Evolutionary conservation across 2,329 filamentous ascomycete genomes (phyloP), one percentile per base, ranked within the genome.

Genomic region (Coniochaeta prunicola): DNA sequence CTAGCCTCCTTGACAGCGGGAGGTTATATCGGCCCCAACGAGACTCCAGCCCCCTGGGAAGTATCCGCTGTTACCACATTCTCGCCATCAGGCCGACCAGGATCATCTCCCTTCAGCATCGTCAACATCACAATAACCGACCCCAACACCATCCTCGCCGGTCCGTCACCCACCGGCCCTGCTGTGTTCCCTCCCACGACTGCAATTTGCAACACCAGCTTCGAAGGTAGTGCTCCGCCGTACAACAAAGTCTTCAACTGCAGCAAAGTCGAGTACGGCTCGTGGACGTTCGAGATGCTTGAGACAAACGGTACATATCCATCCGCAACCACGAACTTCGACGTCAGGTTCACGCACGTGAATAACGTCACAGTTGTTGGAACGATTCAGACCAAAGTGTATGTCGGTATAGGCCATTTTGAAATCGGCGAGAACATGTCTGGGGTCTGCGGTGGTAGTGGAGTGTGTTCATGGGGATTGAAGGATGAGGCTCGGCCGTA

Each of bases 251-350:
- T 59, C 19, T 28, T 58, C 26, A 61, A 62, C 15, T 69, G 67
- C 57, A 54, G 38, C 8, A 34, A 57, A 6, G 45, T 58, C 24
- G 9, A 34, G 36, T 4, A 50, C 36, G 62, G 65, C 48, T 61
- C 60, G 30, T 71, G 69, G 69, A 66, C 63, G 5, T 58, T 70
- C 15, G 62, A 67, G 62, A 61, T 70, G 4, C 40, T 66, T 3
- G 36, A 65, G 40, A 58, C 59, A 24, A 59, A 58, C 33, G 42
- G 48, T 28, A 60, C 40, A 2, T 30, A 34, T 55, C 53, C 26
- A 24, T 53, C 50, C n/a, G 59, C 63, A 1, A 67, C 60, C 13
- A 59, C 63, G 38, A 64, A 67, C 26, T 64, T 68, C 45, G 57
- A 64, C 40, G 58, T 68, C n/a, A 59, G 56, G 54, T 63, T 70